These are phyloP conservation scores for Pluteus cervinus DNA, from an alignment of 768 basidiomycete species.

Conservation along the genomic window DNA sequence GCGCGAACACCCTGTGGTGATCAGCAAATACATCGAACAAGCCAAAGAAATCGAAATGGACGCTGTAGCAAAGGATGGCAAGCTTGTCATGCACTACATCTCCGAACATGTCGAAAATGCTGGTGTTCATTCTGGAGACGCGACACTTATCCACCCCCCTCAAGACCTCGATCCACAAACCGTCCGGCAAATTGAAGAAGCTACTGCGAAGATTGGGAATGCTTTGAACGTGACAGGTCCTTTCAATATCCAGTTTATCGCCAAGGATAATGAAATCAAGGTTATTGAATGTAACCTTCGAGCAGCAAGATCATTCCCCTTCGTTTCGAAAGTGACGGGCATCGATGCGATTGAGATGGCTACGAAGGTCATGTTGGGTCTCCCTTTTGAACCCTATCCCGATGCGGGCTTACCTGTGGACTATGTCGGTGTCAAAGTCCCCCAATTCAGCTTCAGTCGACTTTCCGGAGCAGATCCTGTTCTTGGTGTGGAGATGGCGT, in stretches of 20 bases:
- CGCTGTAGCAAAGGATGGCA: constrained; percentile 93
- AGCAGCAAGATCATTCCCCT: constrained; percentile 96
- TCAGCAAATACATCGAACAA: constrained; percentile 98
- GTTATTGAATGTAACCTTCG: constrained; percentile 99
- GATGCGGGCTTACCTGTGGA: constrained; percentile 81
- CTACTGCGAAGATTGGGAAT: constrained; percentile 95
- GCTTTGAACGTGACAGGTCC: constrained; percentile 98
- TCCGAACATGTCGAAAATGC: constrained; percentile 99
- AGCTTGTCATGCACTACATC: constrained; percentile 99
- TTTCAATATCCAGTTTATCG: constrained; percentile 99
- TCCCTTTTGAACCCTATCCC: constrained; percentile 88
- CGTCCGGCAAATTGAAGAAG: constrained; percentile 92
- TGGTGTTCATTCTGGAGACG: constrained; percentile 98
- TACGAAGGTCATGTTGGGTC: constrained; percentile 94
- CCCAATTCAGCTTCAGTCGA: constrained; percentile 98
- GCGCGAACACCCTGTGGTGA: constrained; percentile 85
- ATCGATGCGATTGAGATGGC: constrained; percentile 99
- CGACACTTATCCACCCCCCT: constrained; percentile 95
- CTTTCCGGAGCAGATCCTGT: constrained; percentile 97
- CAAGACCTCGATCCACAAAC: constrained; percentile 98
- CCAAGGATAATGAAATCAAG: constrained; percentile 99
- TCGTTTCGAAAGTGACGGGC: constrained; percentile 97
- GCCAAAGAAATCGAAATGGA: constrained; percentile 99
- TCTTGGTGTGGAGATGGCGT: constrained; percentile 99
- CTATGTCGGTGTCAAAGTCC: constrained; percentile 98